Evolutionary conservation across 2,329 filamentous ascomycete genomes (phyloP), one percentile per base, ranked within the genome.

Genomic region (Talaromyces atroroseus): DNA sequence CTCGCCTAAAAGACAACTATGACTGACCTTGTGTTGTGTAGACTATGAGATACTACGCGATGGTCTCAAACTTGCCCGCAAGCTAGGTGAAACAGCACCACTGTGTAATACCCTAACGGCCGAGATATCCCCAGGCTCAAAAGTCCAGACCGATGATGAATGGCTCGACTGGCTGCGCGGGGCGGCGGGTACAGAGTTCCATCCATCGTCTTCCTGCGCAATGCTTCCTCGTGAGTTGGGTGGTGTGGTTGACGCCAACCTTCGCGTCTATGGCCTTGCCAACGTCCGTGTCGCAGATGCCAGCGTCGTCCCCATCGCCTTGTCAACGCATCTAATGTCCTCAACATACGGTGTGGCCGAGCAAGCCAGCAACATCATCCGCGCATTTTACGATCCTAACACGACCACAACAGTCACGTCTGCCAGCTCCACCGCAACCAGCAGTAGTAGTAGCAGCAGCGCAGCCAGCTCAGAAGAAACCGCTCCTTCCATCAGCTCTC

Each of bases 331-430:
- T 59, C 61, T 71, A 18, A 71, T 71, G 68, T 55, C 63, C 5
- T 68, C 67, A 14, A 71, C 69, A 12, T 71, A 71, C 36, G 69
- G 68, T 0, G 32, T 71, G 11, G 68, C 69, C 3, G 69, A 71
- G 50, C 64, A 63, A 53, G 67, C 67, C 6, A 64, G 62, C 46
- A 59, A 52, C 14, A 63, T 69, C 20, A 68, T 69, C 58, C 63
- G 64, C 14, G 58, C 55, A 5, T 65, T 59, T 42, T 63, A 66
- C 55, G 64, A 64, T 46, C 6, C 34, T 6, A 47, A 46, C 11
- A 24, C 55, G 18, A 18, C 16, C 49, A 40, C 34, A 2, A 38
- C 32, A 12, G 7, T 12, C 18, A 12, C 40, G 11, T 29, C 16
- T 18, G 12, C 20, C 38, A 44, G 23, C 11, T 32, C 52, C 20